Evolutionary conservation across 2,329 filamentous ascomycete genomes (phyloP).

Genomic region (Phyllosticta citrichinensis): DNA sequence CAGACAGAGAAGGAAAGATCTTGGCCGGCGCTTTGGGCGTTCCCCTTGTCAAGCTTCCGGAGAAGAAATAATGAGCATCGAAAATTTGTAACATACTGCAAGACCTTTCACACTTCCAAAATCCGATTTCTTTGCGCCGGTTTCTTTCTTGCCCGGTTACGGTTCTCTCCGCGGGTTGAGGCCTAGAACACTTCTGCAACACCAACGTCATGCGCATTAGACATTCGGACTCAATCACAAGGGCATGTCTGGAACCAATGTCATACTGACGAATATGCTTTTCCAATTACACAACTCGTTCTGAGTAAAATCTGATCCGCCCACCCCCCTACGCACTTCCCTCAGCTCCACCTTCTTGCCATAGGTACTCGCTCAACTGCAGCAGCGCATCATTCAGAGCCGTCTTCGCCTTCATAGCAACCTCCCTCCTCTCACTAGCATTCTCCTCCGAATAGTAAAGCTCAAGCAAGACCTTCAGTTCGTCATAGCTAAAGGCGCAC

Average conservation of each 20-base stretch:
- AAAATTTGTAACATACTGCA: neutral
- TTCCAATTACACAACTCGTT: neutral
- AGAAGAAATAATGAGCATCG: conserved; percentile 26
- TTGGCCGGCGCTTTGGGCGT: conserved; percentile 63
- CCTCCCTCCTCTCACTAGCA: conserved; percentile 56
- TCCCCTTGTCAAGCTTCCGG: conserved; percentile 67
- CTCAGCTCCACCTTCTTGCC: conserved; percentile 27
- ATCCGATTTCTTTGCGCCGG: neutral
- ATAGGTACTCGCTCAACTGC: conserved; percentile 63
- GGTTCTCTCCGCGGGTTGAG: no score
- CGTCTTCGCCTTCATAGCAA: conserved; percentile 56
- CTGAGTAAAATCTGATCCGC: neutral
- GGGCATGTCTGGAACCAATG: neutral
- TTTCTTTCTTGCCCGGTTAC: no score
- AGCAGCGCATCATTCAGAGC: conserved; percentile 61
- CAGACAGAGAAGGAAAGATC: conserved; percentile 73
- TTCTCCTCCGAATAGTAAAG: conserved; percentile 39
- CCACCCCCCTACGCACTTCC: neutral
- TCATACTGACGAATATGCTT: neutral
- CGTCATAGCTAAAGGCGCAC: conserved; percentile 25
- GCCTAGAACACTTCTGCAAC: no score
- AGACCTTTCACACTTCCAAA: neutral
- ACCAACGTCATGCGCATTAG: no score
- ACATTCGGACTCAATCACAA: no score
- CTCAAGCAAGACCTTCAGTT: conserved; percentile 32